A percentile compares a stretch with the other conserved stretches of the same genome.
Evolutionary conservation across 768 basidiomycete genomes (phyloP).

Genomic region (Macrolepiota fuliginosa): DNA sequence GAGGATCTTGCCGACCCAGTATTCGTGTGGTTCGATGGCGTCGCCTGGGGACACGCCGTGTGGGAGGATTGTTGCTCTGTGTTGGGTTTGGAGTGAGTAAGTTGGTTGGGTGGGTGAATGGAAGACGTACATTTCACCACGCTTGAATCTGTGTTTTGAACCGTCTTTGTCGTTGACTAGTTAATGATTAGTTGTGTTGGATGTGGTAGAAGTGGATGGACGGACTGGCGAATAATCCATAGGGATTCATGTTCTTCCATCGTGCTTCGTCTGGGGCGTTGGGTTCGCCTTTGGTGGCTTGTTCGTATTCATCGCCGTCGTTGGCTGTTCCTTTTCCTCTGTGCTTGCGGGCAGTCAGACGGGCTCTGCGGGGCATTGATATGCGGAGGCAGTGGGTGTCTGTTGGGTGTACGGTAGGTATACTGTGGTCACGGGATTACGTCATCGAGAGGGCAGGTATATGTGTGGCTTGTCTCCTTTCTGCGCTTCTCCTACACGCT

Average conservation of each 20-base stretch:
- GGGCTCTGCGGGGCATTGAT: neutral
- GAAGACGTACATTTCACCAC: slow-evolving; percentile 33
- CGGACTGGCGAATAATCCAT: slow-evolving; percentile 18
- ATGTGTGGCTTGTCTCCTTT: neutral
- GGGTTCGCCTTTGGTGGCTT: neutral
- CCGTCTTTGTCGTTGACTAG: slow-evolving; percentile 21
- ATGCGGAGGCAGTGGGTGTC: neutral
- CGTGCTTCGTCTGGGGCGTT: slow-evolving; percentile 3
- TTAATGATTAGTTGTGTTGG: neutral
- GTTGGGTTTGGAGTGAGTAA: neutral
- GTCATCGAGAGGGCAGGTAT: neutral
- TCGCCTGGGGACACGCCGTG: slow-evolving; percentile 22
- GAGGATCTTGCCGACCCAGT: slow-evolving; percentile 51
- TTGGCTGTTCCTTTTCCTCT: neutral
- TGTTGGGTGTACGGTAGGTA: neutral
- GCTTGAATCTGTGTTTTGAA: slow-evolving; percentile 26
- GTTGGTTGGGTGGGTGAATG: neutral
- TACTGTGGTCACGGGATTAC: neutral
- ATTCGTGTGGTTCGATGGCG: slow-evolving; percentile 30
- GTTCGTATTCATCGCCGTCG: neutral
- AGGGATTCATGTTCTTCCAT: slow-evolving; percentile 19
- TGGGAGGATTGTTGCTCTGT: slow-evolving; percentile 44
- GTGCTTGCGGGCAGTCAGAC: neutral
- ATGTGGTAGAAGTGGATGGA: neutral
- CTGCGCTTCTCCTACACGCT: neutral